Percentiles rank a stretch among this genome's conserved stretches.
These are phyloP conservation scores for Lasiodiplodia hormozganensis DNA, from an alignment of 2,329 filamentous ascomycete species.

Conservation along the genomic window DNA sequence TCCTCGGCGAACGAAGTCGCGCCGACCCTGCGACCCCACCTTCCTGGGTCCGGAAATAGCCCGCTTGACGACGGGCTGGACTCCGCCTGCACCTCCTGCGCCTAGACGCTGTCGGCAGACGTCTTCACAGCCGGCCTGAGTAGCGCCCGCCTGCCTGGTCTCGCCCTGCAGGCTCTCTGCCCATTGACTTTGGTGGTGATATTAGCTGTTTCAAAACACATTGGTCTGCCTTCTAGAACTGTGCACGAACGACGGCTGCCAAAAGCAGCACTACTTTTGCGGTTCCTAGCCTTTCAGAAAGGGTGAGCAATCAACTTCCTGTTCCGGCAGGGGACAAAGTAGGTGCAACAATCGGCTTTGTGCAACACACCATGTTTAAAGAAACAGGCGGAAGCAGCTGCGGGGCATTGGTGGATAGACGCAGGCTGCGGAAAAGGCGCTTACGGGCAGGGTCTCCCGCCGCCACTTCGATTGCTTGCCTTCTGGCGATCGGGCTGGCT, in stretches of 20 bases:
- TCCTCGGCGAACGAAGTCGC: constrained; percentile 16
- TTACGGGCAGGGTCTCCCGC: constrained; percentile 17
- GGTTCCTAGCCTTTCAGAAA: neutral
- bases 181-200: neutral
- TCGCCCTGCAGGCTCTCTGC: neutral
- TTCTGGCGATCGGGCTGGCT: constrained; percentile 8
- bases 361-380: constrained; percentile 7
- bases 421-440: constrained; percentile 23
- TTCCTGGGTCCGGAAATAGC: constrained; percentile 6
- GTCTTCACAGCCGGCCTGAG: constrained; percentile 2
- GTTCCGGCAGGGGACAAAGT: neutral
- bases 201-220: neutral
- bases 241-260: neutral
- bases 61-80: constrained; percentile 8
- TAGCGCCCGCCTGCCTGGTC: neutral
- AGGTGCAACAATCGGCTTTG: neutral
- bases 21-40: constrained; percentile 12
- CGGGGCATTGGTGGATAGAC: constrained; percentile 22
- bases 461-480: constrained; percentile 9
- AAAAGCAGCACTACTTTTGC: neutral
- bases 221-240: neutral
- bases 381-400: constrained; percentile 6
- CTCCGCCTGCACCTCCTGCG: constrained; percentile 11
- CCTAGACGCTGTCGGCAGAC: constrained; percentile 9
- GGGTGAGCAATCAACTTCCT: neutral